A percentile compares a stretch with the other conserved stretches of the same genome.
These are phyloP conservation scores for Solanum pinnatisectum DNA, from an alignment of 257 asterid species.

Conservation along the genomic window DNA sequence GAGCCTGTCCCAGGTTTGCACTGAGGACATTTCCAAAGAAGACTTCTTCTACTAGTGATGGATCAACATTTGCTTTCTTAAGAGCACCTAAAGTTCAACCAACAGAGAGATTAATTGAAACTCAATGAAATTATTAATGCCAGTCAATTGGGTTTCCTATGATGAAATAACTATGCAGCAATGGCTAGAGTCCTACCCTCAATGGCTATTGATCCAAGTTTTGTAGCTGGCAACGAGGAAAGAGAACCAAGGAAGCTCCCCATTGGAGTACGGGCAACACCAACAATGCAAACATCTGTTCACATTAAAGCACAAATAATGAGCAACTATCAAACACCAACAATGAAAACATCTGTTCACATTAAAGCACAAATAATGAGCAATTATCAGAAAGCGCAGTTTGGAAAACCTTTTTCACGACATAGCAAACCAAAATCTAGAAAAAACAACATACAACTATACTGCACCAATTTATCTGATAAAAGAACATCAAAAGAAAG, in stretches of 20 bases:
- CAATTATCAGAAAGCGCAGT: background rate
- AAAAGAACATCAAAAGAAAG: background rate
- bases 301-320: background rate
- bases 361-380: background rate
- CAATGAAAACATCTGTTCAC: constrained; percentile 79
- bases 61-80: constrained; percentile 79
- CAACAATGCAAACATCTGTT: constrained; percentile 93
- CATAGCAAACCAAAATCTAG: background rate
- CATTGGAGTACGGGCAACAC: constrained; percentile 96
- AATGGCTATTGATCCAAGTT: constrained; percentile 91
- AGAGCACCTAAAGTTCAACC: constrained; percentile 60
- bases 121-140: background rate
- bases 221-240: constrained; percentile 85
- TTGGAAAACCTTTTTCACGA: background rate
- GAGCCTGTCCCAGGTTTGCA: constrained; percentile 98
- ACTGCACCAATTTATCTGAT: background rate
- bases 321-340: constrained; percentile 38
- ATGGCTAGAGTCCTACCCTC: constrained; percentile 44
- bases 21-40: constrained; percentile 93
- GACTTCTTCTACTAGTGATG: constrained; percentile 89
- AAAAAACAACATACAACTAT: background rate
- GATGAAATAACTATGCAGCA: background rate
- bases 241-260: constrained; percentile 92
- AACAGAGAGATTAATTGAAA: background rate
- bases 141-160: background rate